A percentile compares a stretch with the other conserved stretches of the same genome.
phyloP scores from a whole-genome alignment of 768 basidiomycete genomes.

The Suillus plorans region DNA sequence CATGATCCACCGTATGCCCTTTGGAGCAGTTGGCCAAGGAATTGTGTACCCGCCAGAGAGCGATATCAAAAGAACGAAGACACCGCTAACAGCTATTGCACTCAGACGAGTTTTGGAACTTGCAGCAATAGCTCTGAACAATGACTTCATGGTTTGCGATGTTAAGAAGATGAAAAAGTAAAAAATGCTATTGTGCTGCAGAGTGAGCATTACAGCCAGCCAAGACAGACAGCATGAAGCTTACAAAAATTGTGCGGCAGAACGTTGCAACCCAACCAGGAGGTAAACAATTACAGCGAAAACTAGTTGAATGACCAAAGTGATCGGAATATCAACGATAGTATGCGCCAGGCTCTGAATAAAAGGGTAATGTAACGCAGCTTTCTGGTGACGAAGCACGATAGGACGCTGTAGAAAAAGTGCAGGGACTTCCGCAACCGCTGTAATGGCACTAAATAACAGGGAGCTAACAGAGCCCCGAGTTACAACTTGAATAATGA shows the following conservation, averaged over 20 bases:
- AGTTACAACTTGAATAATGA: background rate
- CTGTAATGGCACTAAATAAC: constrained; percentile 38
- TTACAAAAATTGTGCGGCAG: constrained; percentile 59
- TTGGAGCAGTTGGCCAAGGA: constrained; percentile 11
- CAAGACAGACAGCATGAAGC: constrained; percentile 16
- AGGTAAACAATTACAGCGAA: constrained; percentile 58
- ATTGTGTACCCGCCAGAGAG: constrained; percentile 42
- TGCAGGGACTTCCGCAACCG: constrained; percentile 53
- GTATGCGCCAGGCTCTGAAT: constrained; percentile 57
- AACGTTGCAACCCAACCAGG: constrained; percentile 48
- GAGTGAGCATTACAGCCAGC: background rate
- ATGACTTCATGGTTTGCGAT: constrained; percentile 67
- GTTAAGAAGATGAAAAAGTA: constrained; percentile 52
- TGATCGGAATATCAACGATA: constrained; percentile 61
- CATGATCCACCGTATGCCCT: constrained; percentile 1
- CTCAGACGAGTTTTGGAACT: constrained; percentile 50
- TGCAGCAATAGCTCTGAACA: constrained; percentile 66
- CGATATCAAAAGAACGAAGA: constrained; percentile 40
- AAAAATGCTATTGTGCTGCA: constrained; percentile 40
- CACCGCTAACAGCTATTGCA: constrained; percentile 35
- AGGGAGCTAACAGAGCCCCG: constrained; percentile 16
- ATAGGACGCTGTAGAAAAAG: constrained; percentile 61
- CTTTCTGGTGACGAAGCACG: constrained; percentile 52
- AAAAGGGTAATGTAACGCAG: constrained; percentile 63
- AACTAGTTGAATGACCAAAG: constrained; percentile 41